Conservation (phyloP, 805 yeast genomes). For the Cyberlindnera xylosilytica region DNA sequence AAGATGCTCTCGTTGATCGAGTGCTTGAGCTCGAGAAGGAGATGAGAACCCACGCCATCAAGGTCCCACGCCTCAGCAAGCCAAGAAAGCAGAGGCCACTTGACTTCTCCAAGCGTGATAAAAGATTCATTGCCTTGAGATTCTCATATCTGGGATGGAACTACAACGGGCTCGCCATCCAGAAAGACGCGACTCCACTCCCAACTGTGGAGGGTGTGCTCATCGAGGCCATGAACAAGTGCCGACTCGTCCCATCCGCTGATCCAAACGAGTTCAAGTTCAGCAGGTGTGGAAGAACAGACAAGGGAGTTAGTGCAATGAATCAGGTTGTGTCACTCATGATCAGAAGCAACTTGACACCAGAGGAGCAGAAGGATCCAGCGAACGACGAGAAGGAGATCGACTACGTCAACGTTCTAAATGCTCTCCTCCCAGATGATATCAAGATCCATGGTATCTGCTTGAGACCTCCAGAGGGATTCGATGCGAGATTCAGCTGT, state of each 20-base stretch:
- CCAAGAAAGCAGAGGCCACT: constrained; percentile 37
- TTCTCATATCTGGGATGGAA: constrained; percentile 95
- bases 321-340: constrained; percentile 84
- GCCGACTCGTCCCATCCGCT: constrained; percentile 59
- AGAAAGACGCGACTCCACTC: constrained; percentile 67
- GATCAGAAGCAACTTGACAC: constrained; percentile 64
- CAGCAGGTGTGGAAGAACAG: constrained; percentile 93
- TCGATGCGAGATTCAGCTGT: constrained; percentile 94
- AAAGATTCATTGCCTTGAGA: constrained; percentile 70
- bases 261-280: constrained; percentile 66
- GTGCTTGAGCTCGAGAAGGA: constrained; percentile 52
- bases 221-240: constrained; percentile 64
- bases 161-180: constrained; percentile 86
- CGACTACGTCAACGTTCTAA: constrained; percentile 72
- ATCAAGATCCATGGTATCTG: constrained; percentile 80
- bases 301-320: constrained; percentile 95
- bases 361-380: constrained; percentile 59
- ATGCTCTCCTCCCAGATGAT: constrained; percentile 76
- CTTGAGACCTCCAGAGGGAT: constrained; percentile 74
- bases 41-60: constrained; percentile 9
- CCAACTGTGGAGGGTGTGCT: constrained; percentile 86
- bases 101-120: constrained; percentile 60
- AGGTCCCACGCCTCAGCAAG: constrained; percentile 5
- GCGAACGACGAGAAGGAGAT: constrained; percentile 63
- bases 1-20: constrained; percentile 56